Conservation (phyloP, 129 eudicot genomes). For the Flaveria bidentis region DNA sequence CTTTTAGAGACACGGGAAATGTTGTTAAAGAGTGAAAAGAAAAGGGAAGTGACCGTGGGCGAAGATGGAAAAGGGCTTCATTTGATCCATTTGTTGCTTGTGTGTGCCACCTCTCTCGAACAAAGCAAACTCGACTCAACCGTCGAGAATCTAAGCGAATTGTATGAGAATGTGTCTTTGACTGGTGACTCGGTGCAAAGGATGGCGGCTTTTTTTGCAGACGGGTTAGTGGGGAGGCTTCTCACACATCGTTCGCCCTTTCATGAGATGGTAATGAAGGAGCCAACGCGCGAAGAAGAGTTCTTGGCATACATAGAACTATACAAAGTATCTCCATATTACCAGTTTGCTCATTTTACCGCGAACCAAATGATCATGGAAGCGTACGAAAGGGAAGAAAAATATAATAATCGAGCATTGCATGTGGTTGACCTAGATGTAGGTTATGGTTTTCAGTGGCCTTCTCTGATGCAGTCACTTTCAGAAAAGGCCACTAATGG, state of each 20-base stretch:
- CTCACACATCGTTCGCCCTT: slow-evolving; percentile 70
- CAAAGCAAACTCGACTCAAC: slow-evolving; percentile 48
- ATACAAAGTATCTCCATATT: slow-evolving; percentile 76
- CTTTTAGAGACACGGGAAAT: slow-evolving; percentile 63
- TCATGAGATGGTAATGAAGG: slow-evolving; percentile 62
- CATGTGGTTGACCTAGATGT: slow-evolving; percentile 77
- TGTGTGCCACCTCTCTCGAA: slow-evolving; percentile 63
- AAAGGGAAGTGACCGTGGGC: not conserved
- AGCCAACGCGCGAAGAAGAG: slow-evolving; percentile 59
- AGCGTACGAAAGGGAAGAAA: slow-evolving; percentile 62
- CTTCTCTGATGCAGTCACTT: slow-evolving; percentile 82
- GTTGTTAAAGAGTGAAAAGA: slow-evolving; percentile 49
- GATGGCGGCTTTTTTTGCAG: slow-evolving; percentile 86
- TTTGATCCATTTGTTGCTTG: slow-evolving; percentile 63
- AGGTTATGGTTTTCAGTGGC: slow-evolving; percentile 84
- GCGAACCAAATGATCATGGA: slow-evolving; percentile 84
- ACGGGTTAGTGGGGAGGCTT: slow-evolving; percentile 65
- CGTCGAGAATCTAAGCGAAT: slow-evolving; percentile 44
- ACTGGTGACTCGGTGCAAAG: slow-evolving; percentile 77
- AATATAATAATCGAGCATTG: slow-evolving; percentile 34
- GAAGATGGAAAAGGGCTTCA: slow-evolving; percentile 66
- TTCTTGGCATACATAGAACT: slow-evolving; percentile 69
- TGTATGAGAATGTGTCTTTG: slow-evolving; percentile 51
- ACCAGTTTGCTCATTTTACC: slow-evolving; percentile 91
- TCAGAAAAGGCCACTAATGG: slow-evolving; percentile 54